Evolutionary conservation across 2,329 filamentous ascomycete species (phyloP).

Genomic region (Claviceps capensis): DNA sequence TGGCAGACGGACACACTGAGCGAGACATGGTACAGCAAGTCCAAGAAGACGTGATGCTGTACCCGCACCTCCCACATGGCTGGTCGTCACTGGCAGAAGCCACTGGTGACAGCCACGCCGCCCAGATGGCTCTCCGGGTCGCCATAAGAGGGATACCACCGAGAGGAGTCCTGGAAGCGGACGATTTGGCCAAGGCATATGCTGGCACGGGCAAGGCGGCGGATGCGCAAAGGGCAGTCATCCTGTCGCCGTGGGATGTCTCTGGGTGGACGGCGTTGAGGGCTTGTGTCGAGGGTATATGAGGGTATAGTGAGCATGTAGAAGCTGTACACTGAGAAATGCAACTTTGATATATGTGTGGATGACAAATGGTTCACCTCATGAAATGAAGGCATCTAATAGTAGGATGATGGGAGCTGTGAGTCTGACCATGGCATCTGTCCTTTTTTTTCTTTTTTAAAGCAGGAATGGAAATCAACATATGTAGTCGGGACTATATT

Average conservation of each 20-base stretch:
- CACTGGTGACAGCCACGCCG: constrained; percentile 38
- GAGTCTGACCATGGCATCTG: neutral
- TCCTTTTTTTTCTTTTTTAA: neutral
- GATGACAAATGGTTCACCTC: neutral
- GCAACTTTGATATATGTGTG: neutral
- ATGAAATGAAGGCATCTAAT: neutral
- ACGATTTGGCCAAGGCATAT: constrained; percentile 59
- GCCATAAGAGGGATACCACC: constrained; percentile 64
- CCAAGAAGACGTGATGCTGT: constrained; percentile 65
- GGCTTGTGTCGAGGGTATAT: constrained; percentile 14
- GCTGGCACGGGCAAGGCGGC: constrained; percentile 55
- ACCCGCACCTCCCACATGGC: constrained; percentile 63
- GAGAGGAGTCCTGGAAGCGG: constrained; percentile 49
- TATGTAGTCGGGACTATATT: neutral
- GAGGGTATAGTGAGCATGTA: constrained; percentile 5
- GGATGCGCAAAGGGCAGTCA: constrained; percentile 64
- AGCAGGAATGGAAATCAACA: neutral
- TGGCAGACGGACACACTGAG: constrained; percentile 35
- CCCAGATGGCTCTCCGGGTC: constrained; percentile 72
- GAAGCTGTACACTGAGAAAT: constrained; percentile 4
- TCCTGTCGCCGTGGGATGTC: constrained; percentile 67
- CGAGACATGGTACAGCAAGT: constrained; percentile 48
- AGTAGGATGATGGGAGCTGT: neutral
- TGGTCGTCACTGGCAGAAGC: constrained; percentile 63
- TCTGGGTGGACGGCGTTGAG: constrained; percentile 50